Percentiles rank a stretch among this genome's conserved stretches.
Evolutionary conservation across 2,329 filamentous ascomycete species (phyloP).

Genomic region (Fusarium sp.): DNA sequence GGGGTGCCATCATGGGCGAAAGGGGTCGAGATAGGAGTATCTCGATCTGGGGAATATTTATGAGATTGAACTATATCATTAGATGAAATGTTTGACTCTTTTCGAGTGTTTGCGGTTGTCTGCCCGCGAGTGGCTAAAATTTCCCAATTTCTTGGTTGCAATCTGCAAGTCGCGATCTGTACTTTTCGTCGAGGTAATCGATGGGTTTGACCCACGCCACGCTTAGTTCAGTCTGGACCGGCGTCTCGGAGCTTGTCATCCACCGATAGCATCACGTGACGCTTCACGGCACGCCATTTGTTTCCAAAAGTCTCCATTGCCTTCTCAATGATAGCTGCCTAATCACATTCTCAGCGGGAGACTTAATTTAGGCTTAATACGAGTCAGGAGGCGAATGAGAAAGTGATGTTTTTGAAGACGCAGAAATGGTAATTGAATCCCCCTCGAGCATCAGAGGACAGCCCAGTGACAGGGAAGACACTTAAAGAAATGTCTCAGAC

Average conservation of each 20-base stretch:
- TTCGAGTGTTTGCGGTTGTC: constrained; percentile 7
- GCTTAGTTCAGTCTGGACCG: constrained; percentile 13
- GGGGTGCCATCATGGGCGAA: constrained; percentile 68
- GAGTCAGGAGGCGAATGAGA: neutral
- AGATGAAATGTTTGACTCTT: neutral
- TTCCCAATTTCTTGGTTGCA: constrained; percentile 32
- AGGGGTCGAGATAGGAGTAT: constrained; percentile 20
- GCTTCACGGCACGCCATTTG: neutral
- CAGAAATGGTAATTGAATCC: neutral
- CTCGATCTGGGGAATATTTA: constrained; percentile 5
- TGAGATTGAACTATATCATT: neutral
- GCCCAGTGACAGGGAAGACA: neutral
- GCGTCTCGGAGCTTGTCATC: constrained; percentile 26
- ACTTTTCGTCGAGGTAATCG: constrained; percentile 41
- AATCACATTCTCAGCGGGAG: neutral
- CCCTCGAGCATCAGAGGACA: neutral
- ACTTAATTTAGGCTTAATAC: neutral
- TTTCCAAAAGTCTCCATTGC: constrained; percentile 21
- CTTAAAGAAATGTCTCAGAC: neutral
- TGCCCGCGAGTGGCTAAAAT: constrained; percentile 20
- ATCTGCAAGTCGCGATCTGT: constrained; percentile 42
- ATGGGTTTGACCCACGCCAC: constrained; percentile 20
- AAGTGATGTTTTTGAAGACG: neutral
- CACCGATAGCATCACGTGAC: constrained; percentile 34
- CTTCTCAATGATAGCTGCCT: constrained; percentile 3